phyloP scores from a whole-genome alignment of 2,329 filamentous ascomycete species.

The Aureobasidium subglaciale region DNA sequence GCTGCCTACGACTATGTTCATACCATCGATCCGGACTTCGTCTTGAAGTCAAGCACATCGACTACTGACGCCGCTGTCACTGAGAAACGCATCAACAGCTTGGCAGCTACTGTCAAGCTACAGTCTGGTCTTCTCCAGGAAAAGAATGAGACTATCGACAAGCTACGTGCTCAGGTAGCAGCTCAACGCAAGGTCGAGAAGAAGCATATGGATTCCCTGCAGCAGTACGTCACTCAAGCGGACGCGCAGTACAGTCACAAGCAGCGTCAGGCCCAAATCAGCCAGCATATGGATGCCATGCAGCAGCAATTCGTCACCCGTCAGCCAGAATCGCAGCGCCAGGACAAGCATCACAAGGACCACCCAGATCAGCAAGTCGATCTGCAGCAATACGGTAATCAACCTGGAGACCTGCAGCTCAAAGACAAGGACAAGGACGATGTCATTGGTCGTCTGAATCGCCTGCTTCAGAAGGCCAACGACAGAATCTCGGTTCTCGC shows the following conservation, averaged over 20 bases:
- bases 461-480: not conserved
- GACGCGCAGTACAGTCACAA: too few species aligned
- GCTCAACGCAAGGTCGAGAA: not conserved
- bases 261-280: too few species aligned
- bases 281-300: too few species aligned
- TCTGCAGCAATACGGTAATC: too few species aligned
- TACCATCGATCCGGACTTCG: not conserved
- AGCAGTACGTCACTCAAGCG: too few species aligned
- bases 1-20: slow-evolving; percentile 10
- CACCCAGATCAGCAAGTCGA: too few species aligned
- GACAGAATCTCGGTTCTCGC: not conserved
- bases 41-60: not conserved
- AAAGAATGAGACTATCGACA: slow-evolving; percentile 6
- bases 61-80: not conserved
- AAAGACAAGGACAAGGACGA: slow-evolving; percentile 3
- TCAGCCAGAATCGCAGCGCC: too few species aligned
- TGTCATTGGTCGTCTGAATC: not conserved
- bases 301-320: too few species aligned
- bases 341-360: too few species aligned
- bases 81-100: slow-evolving; percentile 4
- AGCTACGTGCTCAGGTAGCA: not conserved
- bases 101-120: slow-evolving; percentile 1
- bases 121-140: not conserved
- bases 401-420: too few species aligned
- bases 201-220: too few species aligned